phyloP scores from a whole-genome alignment of 169 alveolate species.

The Blepharisma undulans region DNA sequence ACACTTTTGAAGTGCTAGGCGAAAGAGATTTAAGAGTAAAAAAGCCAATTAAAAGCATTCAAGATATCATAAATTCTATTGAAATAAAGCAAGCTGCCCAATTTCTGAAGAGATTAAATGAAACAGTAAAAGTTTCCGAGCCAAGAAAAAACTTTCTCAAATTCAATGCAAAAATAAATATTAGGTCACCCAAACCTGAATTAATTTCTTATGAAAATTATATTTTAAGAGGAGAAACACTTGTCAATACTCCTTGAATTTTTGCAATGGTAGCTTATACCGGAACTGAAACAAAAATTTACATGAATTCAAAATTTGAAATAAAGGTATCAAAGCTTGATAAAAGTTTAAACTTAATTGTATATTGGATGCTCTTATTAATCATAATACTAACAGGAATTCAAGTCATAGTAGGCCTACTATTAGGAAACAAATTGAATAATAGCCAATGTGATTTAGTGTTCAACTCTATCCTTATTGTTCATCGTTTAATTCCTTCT shows the following conservation, averaged over 20 bases:
- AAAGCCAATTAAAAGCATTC: slow-evolving; percentile 19
- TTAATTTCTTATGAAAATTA: slow-evolving; percentile 43
- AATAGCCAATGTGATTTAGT: slow-evolving; percentile 71
- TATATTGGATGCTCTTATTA: background rate
- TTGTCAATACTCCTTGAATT: slow-evolving; percentile 89
- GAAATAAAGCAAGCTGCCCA: background rate
- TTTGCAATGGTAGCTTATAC: slow-evolving; percentile 87
- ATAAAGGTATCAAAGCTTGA: slow-evolving; percentile 74
- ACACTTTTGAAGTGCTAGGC: slow-evolving; percentile 76
- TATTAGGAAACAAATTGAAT: background rate
- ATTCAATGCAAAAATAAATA: slow-evolving; percentile 5
- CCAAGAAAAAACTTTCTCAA: background rate
- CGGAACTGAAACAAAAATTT: slow-evolving; percentile 90
- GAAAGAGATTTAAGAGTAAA: slow-evolving; percentile 66
- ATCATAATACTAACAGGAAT: background rate
- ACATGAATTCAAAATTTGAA: slow-evolving; percentile 79
- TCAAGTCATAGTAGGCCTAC: background rate
- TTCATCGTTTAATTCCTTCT: slow-evolving; percentile 96
- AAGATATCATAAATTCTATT: background rate
- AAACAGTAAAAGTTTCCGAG: background rate
- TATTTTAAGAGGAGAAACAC: slow-evolving; percentile 87
- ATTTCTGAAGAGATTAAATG: background rate
- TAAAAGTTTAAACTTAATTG: slow-evolving; percentile 31
- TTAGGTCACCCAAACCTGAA: background rate
- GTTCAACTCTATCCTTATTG: slow-evolving; percentile 92